Base-by-base conservation (phyloP, 140 eudicot species). In the Flaveria floridana region DNA sequence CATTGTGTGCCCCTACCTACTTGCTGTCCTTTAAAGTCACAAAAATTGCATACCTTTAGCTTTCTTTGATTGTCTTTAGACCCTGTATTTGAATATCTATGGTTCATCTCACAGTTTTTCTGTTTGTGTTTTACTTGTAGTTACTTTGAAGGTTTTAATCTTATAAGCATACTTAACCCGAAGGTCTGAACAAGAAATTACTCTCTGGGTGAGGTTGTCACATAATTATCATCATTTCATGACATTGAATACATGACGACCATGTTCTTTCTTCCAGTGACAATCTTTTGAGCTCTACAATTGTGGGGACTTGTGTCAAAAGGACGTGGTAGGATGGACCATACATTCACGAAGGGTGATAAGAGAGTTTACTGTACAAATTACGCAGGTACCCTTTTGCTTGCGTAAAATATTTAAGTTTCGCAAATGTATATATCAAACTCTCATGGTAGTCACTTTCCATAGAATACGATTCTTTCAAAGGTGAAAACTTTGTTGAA, bases 401-500 rank as follows among this genome's bases (percentile, higher is more conserved):
- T 65, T 39, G n/a, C 63, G 42, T 79, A 47, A 73, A 19, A 14
- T 13, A 21, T 25, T 18, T 10, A 50, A 26, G 12, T 64, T 64
- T 52, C 52, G n/a, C 51, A 61, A 68, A 74, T 2, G 76, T 56
- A 5, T 56, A 41, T 20, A 52, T 65, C 34, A 56, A 56, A 39
- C 53, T 30, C 41, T 76, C 71, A 72, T 73, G 81, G 76, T 63
- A 48, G 85, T 78, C 84, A 19, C 58, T 76, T 74, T 73, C 66
- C 34, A 50, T 44, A 47, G 74, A 53, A 68, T 78, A 79, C 70
- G 80, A 72, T 75, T 79, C 82, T 55, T 77, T 75, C 73, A 70
- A 46, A 71, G 67, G 73, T 78, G 70, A 73, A 75, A 57, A 57
- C 76, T 76, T 67, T 26, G 61, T 71, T 48, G 52, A 28, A 73